Percentiles rank a stretch among this genome's conserved stretches.
Conservation (phyloP, 2,329 filamentous ascomycete species). For the Phaeosphaeria sp. region DNA sequence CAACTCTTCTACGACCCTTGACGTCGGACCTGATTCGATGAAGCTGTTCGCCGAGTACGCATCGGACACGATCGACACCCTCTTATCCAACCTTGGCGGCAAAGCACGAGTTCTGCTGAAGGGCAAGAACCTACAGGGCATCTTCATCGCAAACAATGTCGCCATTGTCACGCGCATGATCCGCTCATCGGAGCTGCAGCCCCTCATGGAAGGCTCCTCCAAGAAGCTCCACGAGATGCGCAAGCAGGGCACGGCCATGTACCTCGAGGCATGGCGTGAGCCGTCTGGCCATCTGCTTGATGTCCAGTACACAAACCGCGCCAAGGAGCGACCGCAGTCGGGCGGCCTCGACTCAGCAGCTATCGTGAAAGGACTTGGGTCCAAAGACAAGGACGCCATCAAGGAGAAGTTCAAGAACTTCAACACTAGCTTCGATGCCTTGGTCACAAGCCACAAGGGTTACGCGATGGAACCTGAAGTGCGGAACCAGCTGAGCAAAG, state of each 20-base stretch:
- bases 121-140: slow-evolving; percentile 76
- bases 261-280: slow-evolving; percentile 88
- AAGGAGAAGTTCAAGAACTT: slow-evolving; percentile 96
- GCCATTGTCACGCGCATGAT: slow-evolving; percentile 86
- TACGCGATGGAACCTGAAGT: slow-evolving; percentile 93
- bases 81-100: slow-evolving; percentile 76
- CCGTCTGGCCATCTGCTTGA: slow-evolving; percentile 84
- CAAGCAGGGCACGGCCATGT: slow-evolving; percentile 82
- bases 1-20: slow-evolving; percentile 71
- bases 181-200: slow-evolving; percentile 76
- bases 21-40: slow-evolving; percentile 86
- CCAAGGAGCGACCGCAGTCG: slow-evolving; percentile 67
- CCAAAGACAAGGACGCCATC: slow-evolving; percentile 94
- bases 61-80: slow-evolving; percentile 82
- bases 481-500: slow-evolving; percentile 76
- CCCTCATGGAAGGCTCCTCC: slow-evolving; percentile 68
- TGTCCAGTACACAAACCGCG: slow-evolving; percentile 85
- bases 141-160: slow-evolving; percentile 90
- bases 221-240: slow-evolving; percentile 82
- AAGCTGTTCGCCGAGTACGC: slow-evolving; percentile 91
- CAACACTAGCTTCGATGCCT: slow-evolving; percentile 88
- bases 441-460: slow-evolving; percentile 80
- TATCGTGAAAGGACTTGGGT: slow-evolving; percentile 81
- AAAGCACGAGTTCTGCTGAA: slow-evolving; percentile 78
- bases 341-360: slow-evolving; percentile 76